Evolutionary conservation across 2,329 filamentous ascomycete species (phyloP).

Genomic region (Epichloe glyceriae): DNA sequence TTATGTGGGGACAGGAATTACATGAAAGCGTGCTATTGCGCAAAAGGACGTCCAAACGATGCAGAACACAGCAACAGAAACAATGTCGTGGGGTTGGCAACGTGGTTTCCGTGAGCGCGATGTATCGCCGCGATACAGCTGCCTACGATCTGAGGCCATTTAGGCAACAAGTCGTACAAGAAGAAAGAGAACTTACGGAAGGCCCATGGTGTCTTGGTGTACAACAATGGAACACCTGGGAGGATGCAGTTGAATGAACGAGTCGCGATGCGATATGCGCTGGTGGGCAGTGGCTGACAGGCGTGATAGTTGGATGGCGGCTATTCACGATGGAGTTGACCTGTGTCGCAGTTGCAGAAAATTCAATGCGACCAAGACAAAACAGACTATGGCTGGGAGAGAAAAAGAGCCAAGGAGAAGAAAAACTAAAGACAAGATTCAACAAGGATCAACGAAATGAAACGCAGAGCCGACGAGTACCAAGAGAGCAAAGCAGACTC

Average conservation of each 20-base stretch:
- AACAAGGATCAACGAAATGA: background rate
- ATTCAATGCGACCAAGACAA: background rate
- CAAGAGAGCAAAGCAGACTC: background rate
- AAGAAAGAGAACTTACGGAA: conserved; percentile 29
- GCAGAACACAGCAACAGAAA: background rate
- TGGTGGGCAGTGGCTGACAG: background rate
- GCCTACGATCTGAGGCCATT: background rate
- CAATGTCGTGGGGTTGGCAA: background rate
- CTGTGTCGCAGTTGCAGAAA: background rate
- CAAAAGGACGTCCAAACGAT: background rate
- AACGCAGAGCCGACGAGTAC: background rate
- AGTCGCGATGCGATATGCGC: background rate
- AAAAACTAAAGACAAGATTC: background rate
- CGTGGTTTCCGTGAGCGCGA: background rate
- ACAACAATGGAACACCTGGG: background rate
- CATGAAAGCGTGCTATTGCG: background rate
- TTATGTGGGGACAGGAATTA: background rate
- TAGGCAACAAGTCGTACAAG: background rate
- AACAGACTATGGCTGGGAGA: background rate
- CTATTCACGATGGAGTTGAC: background rate
- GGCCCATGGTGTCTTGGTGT: conserved; percentile 25
- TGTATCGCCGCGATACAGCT: background rate
- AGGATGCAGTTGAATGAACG: background rate
- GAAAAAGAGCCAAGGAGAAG: background rate
- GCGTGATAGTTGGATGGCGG: background rate